Evolutionary conservation across 2,329 filamentous ascomycete genomes (phyloP).

Genomic region (Corinectria fuckeliana): DNA sequence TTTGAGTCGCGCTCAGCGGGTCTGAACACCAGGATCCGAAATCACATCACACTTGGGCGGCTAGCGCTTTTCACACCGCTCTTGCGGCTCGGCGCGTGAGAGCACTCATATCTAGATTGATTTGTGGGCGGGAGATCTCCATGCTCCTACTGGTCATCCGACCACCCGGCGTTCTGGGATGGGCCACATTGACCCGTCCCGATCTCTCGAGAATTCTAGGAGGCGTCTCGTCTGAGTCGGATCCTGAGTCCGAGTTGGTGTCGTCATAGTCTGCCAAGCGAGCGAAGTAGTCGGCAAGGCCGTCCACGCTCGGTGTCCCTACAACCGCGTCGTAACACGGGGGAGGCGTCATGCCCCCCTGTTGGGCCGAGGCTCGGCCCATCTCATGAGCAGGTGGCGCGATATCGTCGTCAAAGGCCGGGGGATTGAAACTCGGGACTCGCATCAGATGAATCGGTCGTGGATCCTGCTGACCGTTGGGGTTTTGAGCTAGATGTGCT

Average conservation of each 20-base stretch:
- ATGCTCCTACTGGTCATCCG: conserved; percentile 62
- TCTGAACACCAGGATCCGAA: background rate
- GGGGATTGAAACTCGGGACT: conserved; percentile 85
- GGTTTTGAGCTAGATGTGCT: conserved; percentile 53
- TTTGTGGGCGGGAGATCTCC: conserved; percentile 55
- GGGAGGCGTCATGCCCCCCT: conserved; percentile 73
- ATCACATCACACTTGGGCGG: conserved; percentile 29
- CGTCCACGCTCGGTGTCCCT: conserved; percentile 69
- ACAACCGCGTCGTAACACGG: conserved; percentile 84
- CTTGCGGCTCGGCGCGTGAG: conserved; percentile 34
- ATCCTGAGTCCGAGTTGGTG: conserved; percentile 48
- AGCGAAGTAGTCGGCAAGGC: conserved; percentile 86
- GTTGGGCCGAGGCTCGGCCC: conserved; percentile 21
- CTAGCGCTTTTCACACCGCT: conserved; percentile 35
- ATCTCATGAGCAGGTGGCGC: conserved; percentile 43
- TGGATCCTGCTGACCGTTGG: conserved; percentile 45
- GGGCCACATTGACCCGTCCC: conserved; percentile 63
- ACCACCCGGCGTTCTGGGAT: conserved; percentile 62
- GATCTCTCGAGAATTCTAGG: conserved; percentile 56
- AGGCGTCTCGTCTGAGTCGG: conserved; percentile 51
- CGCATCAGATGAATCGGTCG: conserved; percentile 86
- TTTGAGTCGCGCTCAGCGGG: background rate
- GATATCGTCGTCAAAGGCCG: conserved; percentile 80
- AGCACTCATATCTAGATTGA: conserved; percentile 37
- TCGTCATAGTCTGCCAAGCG: conserved; percentile 68